Evolutionary conservation across 345 rosid genomes (phyloP), one percentile per base, ranked within the genome.

Genomic region (Salix koriyanagi): DNA sequence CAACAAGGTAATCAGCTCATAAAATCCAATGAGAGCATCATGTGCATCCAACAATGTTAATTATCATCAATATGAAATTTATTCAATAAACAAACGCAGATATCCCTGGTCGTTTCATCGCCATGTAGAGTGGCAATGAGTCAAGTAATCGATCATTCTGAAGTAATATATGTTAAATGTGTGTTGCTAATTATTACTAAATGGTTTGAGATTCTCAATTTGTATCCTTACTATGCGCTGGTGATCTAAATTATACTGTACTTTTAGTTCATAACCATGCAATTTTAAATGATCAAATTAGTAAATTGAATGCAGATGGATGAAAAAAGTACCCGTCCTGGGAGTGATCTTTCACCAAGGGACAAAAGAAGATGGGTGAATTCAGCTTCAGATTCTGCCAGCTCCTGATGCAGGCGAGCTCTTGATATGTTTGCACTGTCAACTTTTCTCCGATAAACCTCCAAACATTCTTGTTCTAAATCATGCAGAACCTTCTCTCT

Each of bases 311-410:
- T 23, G 72, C 44, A 54, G 76, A 34, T 79, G 69, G 79, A 73
- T 76, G 65, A 64, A 75, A 71, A 71, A 69, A 44, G 34, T 90
- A 96, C 99, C 93, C 99, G 90, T 83, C 90, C 97, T 69, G 99
- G 98, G 23, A 91, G 91, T 77, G 97, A 96, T 77, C 91, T 81
- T 90, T 96, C 99, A 60, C 98, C 97, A 34, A 96, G 98, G 65
- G 97, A 92, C 77, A 96, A 78, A 78, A 96, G 94, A 86, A 96
- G 93, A 82, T 91, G 97, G 69, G 99, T 96, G 80, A 93, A 89
- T 82, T 92, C 99, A 42, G 98, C 97, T 87, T 96, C 97, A 70
- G 99, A 91, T 86, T 93, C 98, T 2, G 99, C 99, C 56, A 96
- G 73, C 81, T 96, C 95, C 80, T 96, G 99, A 82, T 96, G 99